These are phyloP conservation scores for Daldinia eschscholtzii DNA, from an alignment of 2,329 filamentous ascomycete species.

Conservation along the genomic window DNA sequence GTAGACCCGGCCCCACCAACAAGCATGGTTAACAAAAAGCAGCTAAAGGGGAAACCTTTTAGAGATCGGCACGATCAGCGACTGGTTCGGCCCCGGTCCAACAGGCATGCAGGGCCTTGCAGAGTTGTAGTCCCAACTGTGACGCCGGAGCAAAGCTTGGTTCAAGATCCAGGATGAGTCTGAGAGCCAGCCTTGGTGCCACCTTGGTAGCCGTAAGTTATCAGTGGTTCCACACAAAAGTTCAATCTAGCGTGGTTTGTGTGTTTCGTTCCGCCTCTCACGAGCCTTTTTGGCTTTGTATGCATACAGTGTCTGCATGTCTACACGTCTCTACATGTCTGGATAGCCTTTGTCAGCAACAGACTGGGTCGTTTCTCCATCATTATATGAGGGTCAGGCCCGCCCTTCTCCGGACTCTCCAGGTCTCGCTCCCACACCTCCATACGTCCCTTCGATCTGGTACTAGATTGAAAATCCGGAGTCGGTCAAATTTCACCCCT, in stretches of 20 bases:
- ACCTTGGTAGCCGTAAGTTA: conserved; percentile 12
- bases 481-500: conserved; percentile 29
- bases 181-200: conserved; percentile 27
- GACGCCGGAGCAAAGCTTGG: conserved; percentile 31
- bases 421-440: conserved; percentile 37
- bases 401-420: conserved; percentile 40
- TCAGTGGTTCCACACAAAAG: conserved; percentile 17
- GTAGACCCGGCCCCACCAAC: conserved; percentile 23
- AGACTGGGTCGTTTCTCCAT: conserved; percentile 32
- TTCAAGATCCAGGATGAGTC: conserved; percentile 29
- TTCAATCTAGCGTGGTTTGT: conserved; percentile 18
- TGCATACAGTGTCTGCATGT: conserved; percentile 7
- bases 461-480: conserved; percentile 40
- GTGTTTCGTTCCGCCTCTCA: conserved; percentile 18
- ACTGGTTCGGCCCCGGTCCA: conserved; percentile 28
- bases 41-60: conserved; percentile 21
- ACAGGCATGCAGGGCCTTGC: conserved; percentile 32
- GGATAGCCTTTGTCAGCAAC: conserved; percentile 30
- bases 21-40: conserved; percentile 17
- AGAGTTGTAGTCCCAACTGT: conserved; percentile 33
- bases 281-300: conserved; percentile 24
- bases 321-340: neutral
- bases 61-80: conserved; percentile 38
- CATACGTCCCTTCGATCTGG: conserved; percentile 33
- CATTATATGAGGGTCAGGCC: conserved; percentile 42